Evolutionary conservation across 176 grass and related monocot species (phyloP).

Genomic region (Pharus latifolius): DNA sequence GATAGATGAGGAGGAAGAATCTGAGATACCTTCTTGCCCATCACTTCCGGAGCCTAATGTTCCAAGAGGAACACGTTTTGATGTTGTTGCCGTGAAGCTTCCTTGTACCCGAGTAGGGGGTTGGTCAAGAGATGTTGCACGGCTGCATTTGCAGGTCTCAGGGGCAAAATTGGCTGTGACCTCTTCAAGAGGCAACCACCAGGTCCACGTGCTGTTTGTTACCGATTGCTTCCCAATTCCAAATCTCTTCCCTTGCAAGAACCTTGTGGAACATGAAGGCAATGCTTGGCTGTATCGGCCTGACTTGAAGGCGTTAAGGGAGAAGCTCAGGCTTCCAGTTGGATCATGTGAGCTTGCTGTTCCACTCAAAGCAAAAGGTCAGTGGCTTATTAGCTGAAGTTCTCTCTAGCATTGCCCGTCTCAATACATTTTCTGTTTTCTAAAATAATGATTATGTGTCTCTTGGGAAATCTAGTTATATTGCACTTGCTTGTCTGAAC

Average conservation of each 20-base stretch:
- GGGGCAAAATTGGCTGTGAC: constrained; percentile 62
- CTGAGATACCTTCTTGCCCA: constrained; percentile 36
- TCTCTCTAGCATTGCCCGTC: neutral
- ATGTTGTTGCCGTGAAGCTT: constrained; percentile 59
- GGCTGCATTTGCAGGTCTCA: constrained; percentile 78
- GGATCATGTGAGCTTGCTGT: constrained; percentile 83
- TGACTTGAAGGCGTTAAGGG: constrained; percentile 51
- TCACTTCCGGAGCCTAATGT: constrained; percentile 46
- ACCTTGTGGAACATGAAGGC: constrained; percentile 68
- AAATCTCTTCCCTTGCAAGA: constrained; percentile 80
- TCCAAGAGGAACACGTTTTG: constrained; percentile 32
- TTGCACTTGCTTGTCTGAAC: neutral
- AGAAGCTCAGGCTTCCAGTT: constrained; percentile 76
- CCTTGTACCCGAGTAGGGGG: constrained; percentile 39
- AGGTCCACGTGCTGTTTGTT: constrained; percentile 67
- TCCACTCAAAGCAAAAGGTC: constrained; percentile 83
- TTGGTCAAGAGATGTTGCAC: constrained; percentile 81
- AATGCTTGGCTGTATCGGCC: constrained; percentile 70
- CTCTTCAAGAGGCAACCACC: constrained; percentile 22
- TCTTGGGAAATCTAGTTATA: neutral
- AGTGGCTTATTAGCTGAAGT: neutral
- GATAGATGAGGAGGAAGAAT: constrained; percentile 89
- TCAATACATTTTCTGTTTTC: neutral
- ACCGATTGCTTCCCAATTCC: constrained; percentile 76
- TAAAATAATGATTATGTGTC: neutral